phyloP scores from a whole-genome alignment of 352 stramenopile species.

The Phytophthora vignae region DNA sequence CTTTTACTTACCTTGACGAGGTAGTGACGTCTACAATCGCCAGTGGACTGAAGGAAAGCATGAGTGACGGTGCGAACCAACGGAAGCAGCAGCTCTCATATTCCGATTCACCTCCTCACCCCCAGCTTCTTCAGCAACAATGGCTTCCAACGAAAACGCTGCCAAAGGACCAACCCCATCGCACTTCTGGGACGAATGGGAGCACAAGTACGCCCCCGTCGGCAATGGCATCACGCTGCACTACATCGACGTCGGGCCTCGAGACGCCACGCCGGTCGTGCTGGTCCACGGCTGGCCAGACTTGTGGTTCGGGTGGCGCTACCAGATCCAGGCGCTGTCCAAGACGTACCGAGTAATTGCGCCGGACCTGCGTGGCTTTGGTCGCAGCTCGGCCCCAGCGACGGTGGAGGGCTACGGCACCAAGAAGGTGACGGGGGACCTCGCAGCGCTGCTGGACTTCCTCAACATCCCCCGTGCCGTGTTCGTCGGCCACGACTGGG shows the following conservation, averaged over 20 bases:
- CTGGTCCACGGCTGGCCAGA: constrained; percentile 79
- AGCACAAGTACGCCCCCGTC: constrained; percentile 38
- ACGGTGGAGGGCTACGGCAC: constrained; percentile 53
- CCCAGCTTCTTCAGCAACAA: constrained; percentile 8
- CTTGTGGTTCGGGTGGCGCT: constrained; percentile 75
- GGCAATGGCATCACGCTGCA: constrained; percentile 52
- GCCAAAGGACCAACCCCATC: neutral
- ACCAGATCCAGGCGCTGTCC: constrained; percentile 67
- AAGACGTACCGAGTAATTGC: constrained; percentile 64
- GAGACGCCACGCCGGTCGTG: constrained; percentile 58
- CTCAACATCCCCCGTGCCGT: constrained; percentile 69
- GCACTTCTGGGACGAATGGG: constrained; percentile 33
- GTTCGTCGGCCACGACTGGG: constrained; percentile 79
- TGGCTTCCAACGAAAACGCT: neutral
- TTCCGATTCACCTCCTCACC: constrained; percentile 4
- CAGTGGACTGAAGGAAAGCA: no score
- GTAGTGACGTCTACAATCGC: no score
- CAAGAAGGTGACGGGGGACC: constrained; percentile 61
- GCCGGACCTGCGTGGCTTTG: constrained; percentile 63
- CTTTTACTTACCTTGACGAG: no score
- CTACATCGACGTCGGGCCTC: constrained; percentile 67
- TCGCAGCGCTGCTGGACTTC: constrained; percentile 57
- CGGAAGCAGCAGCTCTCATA: constrained; percentile 1
- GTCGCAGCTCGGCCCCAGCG: constrained; percentile 53
- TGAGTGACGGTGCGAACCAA: constrained; percentile 7